Evolutionary conservation across 768 basidiomycete genomes (phyloP).

Genomic region (Podaxis sp.): DNA sequence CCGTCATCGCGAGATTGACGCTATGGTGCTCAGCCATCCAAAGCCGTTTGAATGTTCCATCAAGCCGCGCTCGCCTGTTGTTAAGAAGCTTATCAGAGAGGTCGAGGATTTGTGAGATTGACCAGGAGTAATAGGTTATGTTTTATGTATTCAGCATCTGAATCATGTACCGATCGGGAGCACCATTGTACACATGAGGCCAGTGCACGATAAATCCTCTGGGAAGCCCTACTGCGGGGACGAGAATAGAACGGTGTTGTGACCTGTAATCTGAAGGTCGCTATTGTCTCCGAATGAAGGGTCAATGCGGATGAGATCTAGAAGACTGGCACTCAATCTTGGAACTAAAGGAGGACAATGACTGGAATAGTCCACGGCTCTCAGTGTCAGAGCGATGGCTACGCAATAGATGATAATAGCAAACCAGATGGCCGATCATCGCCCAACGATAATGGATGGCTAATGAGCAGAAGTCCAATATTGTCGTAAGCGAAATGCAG

Average conservation of each 20-base stretch:
- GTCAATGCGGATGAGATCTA: background rate
- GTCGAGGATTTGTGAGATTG: background rate
- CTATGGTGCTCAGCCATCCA: constrained; percentile 2
- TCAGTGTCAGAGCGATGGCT: background rate
- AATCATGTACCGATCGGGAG: background rate
- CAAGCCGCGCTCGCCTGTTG: constrained; percentile 8
- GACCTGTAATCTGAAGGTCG: background rate
- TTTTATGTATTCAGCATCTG: background rate
- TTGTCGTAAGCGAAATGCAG: background rate
- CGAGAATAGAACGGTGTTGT: too few relatives aligned
- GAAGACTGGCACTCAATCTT: background rate
- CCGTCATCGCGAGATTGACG: background rate
- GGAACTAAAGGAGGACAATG: background rate
- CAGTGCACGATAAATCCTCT: too few relatives aligned
- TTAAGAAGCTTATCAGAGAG: constrained; percentile 9
- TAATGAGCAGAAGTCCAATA: background rate
- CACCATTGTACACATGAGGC: background rate
- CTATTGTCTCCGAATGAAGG: too few relatives aligned
- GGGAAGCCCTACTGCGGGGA: too few relatives aligned
- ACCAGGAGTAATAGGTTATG: background rate
- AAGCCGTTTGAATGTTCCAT: constrained; percentile 16
- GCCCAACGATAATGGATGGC: too few relatives aligned
- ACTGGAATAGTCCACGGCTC: background rate
- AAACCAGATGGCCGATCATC: background rate
- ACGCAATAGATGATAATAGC: background rate